Base-by-base conservation (phyloP, 1,139 yeast genomes). In the Geotrichum reessii region DNA sequence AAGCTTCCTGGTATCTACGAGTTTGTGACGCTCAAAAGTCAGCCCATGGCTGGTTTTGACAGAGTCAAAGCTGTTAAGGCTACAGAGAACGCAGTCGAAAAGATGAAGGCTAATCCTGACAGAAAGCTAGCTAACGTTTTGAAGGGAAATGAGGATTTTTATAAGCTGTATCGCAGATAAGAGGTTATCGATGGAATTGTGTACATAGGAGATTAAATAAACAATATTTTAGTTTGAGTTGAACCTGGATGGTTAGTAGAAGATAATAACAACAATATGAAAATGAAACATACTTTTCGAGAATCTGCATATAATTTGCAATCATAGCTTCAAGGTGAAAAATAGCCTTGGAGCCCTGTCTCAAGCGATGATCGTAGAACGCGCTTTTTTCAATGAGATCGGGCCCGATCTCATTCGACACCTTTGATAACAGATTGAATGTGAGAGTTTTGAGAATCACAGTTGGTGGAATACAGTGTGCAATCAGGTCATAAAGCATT, bases 301-400 rank as follows among this genome's bases (percentile, higher is more conserved):
- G 67, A 5, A 78, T 77, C 49, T 86, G 84, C 98, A 93, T 93
- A 1, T 84, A 83, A 69, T 82, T 86, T 0, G 98, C 97, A 19
- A 88, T 82, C 71, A 90, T 93, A 0, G 98, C 99, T 74, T 93
- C 99, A 61, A 93, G 76, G 72, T 93, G 99, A 73, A 90, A 93
- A 17, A 93, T 93, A 50, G 93, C 87, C 71, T 93, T 93, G 63
- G 81, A 82, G 0, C 99, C 99, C 62, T 88, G 76, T 63, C 93
- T 82, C 62, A 93, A 77, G 60, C 99, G 81, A 69, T 93, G 97
- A 69, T 93, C 98, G 71, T 86, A 93, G 4, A 78, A 69, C 1
- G 97, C 82, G 1, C 90, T 92, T 31, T 84, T 75, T 14, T 81
- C 81, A n/a, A 89, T 82, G 54, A 93, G 76, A 17, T 76, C 79